These are phyloP conservation scores for Penicillium flavigenum DNA, from an alignment of 495 filamentous ascomycete species.

Conservation along the genomic window DNA sequence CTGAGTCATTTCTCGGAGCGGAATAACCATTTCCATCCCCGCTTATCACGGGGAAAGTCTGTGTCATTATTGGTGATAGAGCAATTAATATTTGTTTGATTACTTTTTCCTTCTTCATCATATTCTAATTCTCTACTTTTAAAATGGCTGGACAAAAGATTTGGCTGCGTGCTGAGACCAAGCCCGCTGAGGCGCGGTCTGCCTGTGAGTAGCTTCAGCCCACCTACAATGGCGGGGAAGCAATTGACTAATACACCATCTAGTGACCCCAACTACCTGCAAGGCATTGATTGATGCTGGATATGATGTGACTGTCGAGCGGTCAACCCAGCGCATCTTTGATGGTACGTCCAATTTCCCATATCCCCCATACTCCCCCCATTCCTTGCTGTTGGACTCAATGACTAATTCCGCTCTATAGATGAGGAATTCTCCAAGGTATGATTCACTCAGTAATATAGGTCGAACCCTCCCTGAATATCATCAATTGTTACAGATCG, in stretches of 20 bases:
- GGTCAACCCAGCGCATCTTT: conserved; percentile 78
- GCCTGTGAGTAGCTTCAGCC: conserved; percentile 36
- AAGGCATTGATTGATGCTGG: conserved; percentile 79
- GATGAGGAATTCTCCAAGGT: conserved; percentile 57
- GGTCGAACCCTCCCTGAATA: conserved; percentile 10
- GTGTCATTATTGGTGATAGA: conserved; percentile 32
- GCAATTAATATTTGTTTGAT: conserved; percentile 7
- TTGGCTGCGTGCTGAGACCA: conserved; percentile 51
- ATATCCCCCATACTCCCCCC: background rate
- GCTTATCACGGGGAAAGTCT: conserved; percentile 35
- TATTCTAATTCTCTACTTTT: conserved; percentile 14
- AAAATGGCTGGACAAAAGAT: conserved; percentile 48
- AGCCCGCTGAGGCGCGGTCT: conserved; percentile 51
- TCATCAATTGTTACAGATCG: conserved; percentile 42
- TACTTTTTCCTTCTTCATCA: conserved; percentile 8
- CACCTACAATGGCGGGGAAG: conserved; percentile 12
- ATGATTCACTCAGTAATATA: conserved; percentile 8
- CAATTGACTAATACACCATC: conserved; percentile 9
- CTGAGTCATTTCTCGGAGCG: conserved; percentile 42
- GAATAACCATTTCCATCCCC: conserved; percentile 36
- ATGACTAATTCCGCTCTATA: conserved; percentile 19
- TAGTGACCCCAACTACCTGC: conserved; percentile 66
- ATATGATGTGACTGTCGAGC: conserved; percentile 81
- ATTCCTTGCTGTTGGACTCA: conserved; percentile 6
- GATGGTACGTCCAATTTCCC: conserved; percentile 50